Conservation (phyloP, 2,329 filamentous ascomycete species). For the Xylariales sp. region DNA sequence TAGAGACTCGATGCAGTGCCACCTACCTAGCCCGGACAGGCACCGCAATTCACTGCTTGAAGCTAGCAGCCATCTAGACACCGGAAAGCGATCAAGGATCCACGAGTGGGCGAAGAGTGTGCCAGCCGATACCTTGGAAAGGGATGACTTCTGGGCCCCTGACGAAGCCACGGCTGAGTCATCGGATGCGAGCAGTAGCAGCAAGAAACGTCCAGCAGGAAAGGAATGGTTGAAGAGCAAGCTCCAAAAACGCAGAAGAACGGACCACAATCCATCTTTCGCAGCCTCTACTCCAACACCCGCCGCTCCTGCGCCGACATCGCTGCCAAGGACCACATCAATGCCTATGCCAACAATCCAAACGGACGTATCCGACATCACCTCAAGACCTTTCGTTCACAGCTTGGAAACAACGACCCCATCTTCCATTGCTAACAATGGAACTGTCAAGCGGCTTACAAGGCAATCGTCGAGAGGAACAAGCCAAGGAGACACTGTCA, state of each 20-base stretch:
- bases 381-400: too few relatives aligned
- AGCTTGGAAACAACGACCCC: too few relatives aligned
- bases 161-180: constrained; percentile 3
- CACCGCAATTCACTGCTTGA: constrained; percentile 18
- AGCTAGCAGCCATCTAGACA: constrained; percentile 10
- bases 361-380: too few relatives aligned
- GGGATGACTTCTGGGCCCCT: constrained; percentile 27
- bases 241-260: constrained; percentile 19
- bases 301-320: too few relatives aligned
- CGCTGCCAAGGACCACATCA: too few relatives aligned
- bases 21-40: constrained; percentile 34
- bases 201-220: constrained; percentile 15
- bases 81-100: constrained; percentile 19
- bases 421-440: too few relatives aligned
- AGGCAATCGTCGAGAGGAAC: too few relatives aligned
- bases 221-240: constrained; percentile 25
- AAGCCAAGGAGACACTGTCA: too few relatives aligned
- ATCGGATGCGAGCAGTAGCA: constrained; percentile 10
- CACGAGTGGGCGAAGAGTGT: constrained; percentile 22
- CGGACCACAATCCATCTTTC: constrained; percentile 15
- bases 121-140: constrained; percentile 13
- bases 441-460: too few relatives aligned
- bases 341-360: too few relatives aligned
- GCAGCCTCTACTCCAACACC: constrained; percentile 2
- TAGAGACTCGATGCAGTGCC: constrained; percentile 29